A percentile compares a stretch with the other conserved stretches of the same genome.
phyloP scores from a whole-genome alignment of 2,329 filamentous ascomycete species.

The Cercospora beticola region DNA sequence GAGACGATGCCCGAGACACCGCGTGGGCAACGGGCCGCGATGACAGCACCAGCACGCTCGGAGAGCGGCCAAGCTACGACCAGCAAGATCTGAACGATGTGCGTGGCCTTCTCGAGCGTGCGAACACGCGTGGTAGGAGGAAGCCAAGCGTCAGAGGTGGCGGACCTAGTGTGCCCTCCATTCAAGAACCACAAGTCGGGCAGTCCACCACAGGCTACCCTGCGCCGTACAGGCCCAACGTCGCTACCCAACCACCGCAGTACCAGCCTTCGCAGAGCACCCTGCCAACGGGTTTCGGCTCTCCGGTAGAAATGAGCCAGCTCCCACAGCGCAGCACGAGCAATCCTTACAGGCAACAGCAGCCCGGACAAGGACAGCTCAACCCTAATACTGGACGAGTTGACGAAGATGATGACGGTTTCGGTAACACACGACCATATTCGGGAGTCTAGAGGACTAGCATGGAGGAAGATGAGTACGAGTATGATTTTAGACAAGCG shows the following conservation, averaged over 20 bases:
- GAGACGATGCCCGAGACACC: constrained; percentile 43
- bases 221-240: constrained; percentile 14
- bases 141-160: constrained; percentile 30
- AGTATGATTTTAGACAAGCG: background rate
- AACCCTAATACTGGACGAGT: constrained; percentile 10
- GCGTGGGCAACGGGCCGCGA: constrained; percentile 46
- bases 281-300: constrained; percentile 13
- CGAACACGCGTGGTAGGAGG: constrained; percentile 47
- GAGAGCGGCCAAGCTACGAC: constrained; percentile 45
- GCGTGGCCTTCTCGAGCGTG: constrained; percentile 46
- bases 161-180: constrained; percentile 32
- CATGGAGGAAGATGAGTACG: background rate
- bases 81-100: constrained; percentile 50
- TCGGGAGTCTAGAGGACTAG: constrained; percentile 24
- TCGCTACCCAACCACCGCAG: constrained; percentile 13
- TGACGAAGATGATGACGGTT: constrained; percentile 27
- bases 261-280: constrained; percentile 19
- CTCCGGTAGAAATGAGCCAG: constrained; percentile 27
- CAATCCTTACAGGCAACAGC: constrained; percentile 27
- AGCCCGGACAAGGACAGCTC: constrained; percentile 4
- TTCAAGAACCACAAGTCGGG: constrained; percentile 28
- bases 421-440: constrained; percentile 22
- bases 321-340: constrained; percentile 26
- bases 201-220: constrained; percentile 11
- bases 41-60: constrained; percentile 37